Percentiles rank a stretch among this genome's conserved stretches.
Evolutionary conservation across 2,329 filamentous ascomycete genomes (phyloP).

Genomic region (Triangularia setosa): DNA sequence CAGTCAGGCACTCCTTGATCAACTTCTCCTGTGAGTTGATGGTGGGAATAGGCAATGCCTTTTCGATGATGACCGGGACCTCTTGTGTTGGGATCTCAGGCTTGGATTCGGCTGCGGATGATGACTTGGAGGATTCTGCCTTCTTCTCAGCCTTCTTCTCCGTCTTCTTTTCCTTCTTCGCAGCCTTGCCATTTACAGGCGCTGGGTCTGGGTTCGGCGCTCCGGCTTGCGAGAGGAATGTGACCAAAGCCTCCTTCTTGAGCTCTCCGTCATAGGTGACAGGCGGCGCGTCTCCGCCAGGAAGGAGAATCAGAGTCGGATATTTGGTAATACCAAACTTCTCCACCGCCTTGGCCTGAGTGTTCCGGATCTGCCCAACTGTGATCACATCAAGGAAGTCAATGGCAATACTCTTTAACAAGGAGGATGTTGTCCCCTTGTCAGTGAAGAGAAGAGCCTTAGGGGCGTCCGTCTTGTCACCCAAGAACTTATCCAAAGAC

Average conservation of each 20-base stretch:
- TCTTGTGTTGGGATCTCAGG: constrained; percentile 38
- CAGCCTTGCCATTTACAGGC: constrained; percentile 44
- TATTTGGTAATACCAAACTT: constrained; percentile 74
- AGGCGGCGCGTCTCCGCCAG: constrained; percentile 63
- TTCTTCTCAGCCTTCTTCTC: constrained; percentile 18
- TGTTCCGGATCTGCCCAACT: constrained; percentile 79
- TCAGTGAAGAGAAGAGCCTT: constrained; percentile 93
- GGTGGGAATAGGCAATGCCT: constrained; percentile 60
- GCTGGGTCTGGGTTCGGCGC: constrained; percentile 75
- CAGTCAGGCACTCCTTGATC: constrained; percentile 65
- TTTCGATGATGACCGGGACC: constrained; percentile 46
- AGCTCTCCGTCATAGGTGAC: constrained; percentile 77
- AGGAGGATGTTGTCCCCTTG: constrained; percentile 80
- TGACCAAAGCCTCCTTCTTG: constrained; percentile 76
- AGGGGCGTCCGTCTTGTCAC: constrained; percentile 60
- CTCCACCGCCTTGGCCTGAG: constrained; percentile 67
- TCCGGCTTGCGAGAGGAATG: constrained; percentile 77
- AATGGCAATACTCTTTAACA: constrained; percentile 80
- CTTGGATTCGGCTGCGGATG: constrained; percentile 40
- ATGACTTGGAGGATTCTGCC: constrained; percentile 19
- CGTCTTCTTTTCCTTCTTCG: constrained; percentile 36
- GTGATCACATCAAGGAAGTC: constrained; percentile 80
- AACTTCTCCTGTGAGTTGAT: constrained; percentile 63
- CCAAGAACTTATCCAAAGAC: constrained; percentile 71
- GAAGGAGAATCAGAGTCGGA: constrained; percentile 76